These are phyloP conservation scores for Xylaria sp. DNA, from an alignment of 2,329 filamentous ascomycete genomes.

Conservation along the genomic window DNA sequence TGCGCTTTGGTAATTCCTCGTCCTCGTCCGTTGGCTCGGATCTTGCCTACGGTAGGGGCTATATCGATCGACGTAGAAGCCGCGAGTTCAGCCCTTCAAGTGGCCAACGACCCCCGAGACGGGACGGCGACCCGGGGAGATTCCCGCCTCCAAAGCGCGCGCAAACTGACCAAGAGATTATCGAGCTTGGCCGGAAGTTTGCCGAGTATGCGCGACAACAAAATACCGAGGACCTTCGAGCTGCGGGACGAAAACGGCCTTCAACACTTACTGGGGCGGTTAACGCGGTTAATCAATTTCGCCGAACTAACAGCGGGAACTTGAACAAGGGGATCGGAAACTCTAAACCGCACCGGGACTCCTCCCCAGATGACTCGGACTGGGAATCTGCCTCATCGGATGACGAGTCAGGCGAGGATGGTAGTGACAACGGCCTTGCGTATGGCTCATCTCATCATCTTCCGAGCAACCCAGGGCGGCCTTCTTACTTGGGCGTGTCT, in stretches of 20 bases:
- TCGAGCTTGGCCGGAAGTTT: slow-evolving; percentile 60
- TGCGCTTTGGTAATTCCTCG: slow-evolving; percentile 66
- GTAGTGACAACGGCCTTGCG: slow-evolving; percentile 49
- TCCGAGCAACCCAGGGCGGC: slow-evolving; percentile 25
- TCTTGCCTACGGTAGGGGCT: slow-evolving; percentile 69
- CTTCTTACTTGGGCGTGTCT: slow-evolving; percentile 21
- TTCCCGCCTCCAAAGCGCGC: slow-evolving; percentile 40
- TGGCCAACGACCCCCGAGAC: slow-evolving; percentile 22
- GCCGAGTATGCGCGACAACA: slow-evolving; percentile 58
- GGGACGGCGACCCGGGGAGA: slow-evolving; percentile 29
- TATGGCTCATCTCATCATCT: slow-evolving; percentile 47
- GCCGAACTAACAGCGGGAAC: slow-evolving; percentile 45
- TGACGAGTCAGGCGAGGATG: slow-evolving; percentile 51
- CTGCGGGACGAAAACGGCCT: slow-evolving; percentile 47
- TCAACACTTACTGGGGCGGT: slow-evolving; percentile 49
- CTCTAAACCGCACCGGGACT: slow-evolving; percentile 48
- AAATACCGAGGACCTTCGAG: slow-evolving; percentile 55
- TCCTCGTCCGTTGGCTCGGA: slow-evolving; percentile 72
- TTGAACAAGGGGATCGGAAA: slow-evolving; percentile 46
- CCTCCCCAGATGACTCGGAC: slow-evolving; percentile 54
- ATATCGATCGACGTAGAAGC: slow-evolving; percentile 49
- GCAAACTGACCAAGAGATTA: slow-evolving; percentile 62
- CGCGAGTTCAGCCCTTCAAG: slow-evolving; percentile 41
- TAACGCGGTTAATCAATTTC: slow-evolving; percentile 49
- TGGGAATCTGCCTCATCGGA: slow-evolving; percentile 62